Conservation (phyloP, 805 yeast species). For the Candida silvatica region DNA sequence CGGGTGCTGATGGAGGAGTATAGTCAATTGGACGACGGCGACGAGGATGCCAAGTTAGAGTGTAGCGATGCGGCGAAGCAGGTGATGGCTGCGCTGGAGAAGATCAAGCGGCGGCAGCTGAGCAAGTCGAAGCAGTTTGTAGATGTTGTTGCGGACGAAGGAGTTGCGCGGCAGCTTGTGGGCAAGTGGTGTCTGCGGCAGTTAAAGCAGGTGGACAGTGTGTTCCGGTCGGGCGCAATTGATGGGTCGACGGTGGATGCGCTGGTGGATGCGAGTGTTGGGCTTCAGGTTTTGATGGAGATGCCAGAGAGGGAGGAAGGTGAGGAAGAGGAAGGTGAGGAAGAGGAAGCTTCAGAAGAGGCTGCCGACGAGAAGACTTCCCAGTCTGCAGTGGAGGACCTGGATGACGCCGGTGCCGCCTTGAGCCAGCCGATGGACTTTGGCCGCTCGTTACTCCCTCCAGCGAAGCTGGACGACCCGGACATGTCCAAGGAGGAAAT, state of each 20-base stretch:
- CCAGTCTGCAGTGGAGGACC: not conserved
- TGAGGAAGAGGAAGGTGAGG: conserved; percentile 3
- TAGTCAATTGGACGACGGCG: conserved; percentile 4
- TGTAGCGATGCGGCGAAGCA: conserved; percentile 2
- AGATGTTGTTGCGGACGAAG: conserved; percentile 56
- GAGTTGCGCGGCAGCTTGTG: conserved; percentile 8
- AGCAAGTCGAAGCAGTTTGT: conserved; percentile 66
- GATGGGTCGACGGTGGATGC: conserved; percentile 9
- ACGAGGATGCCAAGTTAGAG: not conserved
- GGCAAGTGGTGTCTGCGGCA: conserved; percentile 10
- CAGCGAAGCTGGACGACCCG: not conserved
- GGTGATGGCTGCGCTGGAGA: conserved; percentile 30
- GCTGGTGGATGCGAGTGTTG: conserved; percentile 10
- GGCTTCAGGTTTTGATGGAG: conserved; percentile 10
- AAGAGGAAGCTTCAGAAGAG: conserved; percentile 1
- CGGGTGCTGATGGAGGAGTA: conserved; percentile 7
- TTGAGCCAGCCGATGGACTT: conserved; percentile 2
- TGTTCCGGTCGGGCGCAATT: conserved; percentile 6
- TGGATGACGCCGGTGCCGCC: conserved; percentile 7
- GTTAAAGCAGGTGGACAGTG: conserved; percentile 4
- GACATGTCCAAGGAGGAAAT: conserved; percentile 7
- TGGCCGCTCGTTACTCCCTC: not conserved
- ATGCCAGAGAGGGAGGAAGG: conserved; percentile 1
- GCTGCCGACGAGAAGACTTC: not conserved
- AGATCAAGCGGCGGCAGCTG: conserved; percentile 67